Conservation (phyloP, 352 stramenopile genomes). For the Blastocystis sp. region DNA sequence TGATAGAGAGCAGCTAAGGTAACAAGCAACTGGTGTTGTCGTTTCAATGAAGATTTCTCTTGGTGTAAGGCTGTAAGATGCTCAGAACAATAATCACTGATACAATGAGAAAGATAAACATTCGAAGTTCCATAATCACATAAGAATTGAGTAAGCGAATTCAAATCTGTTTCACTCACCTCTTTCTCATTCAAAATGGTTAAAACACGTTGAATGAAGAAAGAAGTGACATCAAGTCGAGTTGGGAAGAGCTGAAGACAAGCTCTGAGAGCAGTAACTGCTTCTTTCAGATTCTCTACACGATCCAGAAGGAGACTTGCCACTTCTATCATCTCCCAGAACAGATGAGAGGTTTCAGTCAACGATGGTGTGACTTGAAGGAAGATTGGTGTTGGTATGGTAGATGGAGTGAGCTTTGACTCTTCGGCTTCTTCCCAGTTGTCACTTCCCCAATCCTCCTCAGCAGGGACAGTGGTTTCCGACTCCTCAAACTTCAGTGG, state of each 20-base stretch:
- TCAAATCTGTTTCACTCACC: neutral
- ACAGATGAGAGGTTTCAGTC: neutral
- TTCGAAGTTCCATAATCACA: neutral
- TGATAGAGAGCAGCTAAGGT: neutral
- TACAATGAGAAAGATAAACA: neutral
- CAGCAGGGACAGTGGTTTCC: neutral
- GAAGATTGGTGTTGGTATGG: neutral
- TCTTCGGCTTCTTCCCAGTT: neutral
- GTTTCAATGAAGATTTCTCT: neutral
- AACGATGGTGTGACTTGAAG: neutral
- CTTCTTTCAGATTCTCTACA: neutral
- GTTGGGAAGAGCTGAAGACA: neutral
- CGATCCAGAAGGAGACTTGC: neutral
- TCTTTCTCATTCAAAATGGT: neutral
- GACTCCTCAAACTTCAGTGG: neutral
- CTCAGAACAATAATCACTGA: neutral
- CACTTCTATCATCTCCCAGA: neutral
- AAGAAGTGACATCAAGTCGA: neutral
- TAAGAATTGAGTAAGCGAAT: neutral
- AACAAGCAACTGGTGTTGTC: neutral
- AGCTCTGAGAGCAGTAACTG: neutral
- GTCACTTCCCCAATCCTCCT: neutral
- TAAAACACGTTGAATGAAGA: conserved; percentile 1
- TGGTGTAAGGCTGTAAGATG: neutral
- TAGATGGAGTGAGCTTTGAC: neutral